Conservation (phyloP, 176 grass and related monocot species). For the Hyparrhenia diplandra region DNA sequence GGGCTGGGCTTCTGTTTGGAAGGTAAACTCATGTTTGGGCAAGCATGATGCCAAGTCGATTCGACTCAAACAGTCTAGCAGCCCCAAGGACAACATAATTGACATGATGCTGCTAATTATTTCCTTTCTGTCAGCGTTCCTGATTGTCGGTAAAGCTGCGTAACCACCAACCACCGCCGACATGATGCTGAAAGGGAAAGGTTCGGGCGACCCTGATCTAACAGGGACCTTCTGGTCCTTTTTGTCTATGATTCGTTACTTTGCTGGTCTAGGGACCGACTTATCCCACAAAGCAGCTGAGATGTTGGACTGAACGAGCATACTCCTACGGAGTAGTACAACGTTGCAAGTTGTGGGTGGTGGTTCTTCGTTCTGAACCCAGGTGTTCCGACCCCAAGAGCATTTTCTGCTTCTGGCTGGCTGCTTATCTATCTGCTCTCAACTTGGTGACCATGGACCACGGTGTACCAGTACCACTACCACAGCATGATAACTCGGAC, state of each 20-base stretch:
- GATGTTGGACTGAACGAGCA: conserved; percentile 27
- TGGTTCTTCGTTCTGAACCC: background rate
- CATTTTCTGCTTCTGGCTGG: background rate
- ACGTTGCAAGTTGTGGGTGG: background rate
- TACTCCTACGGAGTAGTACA: too few species aligned
- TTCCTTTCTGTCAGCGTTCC: too few species aligned
- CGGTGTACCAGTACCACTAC: too few species aligned
- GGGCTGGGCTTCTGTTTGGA: background rate
- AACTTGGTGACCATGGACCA: too few species aligned
- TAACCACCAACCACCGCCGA: background rate
- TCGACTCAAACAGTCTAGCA: background rate
- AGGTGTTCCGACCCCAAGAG: background rate
- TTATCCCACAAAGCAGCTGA: conserved; percentile 13
- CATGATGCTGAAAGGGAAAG: background rate
- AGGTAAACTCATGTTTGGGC: background rate
- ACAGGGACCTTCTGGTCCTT: background rate
- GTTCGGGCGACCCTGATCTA: background rate
- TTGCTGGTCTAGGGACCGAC: too few species aligned
- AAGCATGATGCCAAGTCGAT: background rate
- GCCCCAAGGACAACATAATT: background rate
- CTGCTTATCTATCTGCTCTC: background rate
- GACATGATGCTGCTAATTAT: background rate
- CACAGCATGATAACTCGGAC: too few species aligned
- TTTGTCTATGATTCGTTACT: too few species aligned
- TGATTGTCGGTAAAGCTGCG: background rate